Conservation (phyloP, 148 eudicot genomes). For the Drosera capensis region DNA sequence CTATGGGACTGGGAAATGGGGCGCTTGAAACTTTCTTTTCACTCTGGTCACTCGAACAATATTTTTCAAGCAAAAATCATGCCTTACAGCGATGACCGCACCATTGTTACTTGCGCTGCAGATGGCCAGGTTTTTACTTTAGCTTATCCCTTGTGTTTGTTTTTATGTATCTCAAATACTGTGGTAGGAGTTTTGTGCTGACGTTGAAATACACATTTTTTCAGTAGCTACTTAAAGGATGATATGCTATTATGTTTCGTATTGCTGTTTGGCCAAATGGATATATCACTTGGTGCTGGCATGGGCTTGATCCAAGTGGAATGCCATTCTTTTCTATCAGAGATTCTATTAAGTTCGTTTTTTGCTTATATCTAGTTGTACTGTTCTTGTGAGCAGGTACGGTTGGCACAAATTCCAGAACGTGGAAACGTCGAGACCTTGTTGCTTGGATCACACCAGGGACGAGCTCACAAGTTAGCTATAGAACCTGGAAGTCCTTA, state of each 20-base stretch:
- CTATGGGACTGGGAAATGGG: conserved; percentile 62
- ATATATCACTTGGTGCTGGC: no score
- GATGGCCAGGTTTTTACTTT: conserved; percentile 58
- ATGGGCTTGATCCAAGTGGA: no score
- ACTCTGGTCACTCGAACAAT: conserved; percentile 59
- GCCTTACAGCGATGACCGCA: conserved; percentile 65
- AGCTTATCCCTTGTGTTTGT: background rate
- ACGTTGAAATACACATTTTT: no score
- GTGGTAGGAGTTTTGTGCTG: background rate
- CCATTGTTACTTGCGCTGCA: conserved; percentile 51
- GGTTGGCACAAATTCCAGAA: conserved; percentile 42
- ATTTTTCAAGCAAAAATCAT: conserved; percentile 60
- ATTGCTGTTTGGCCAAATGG: no score
- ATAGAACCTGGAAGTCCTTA: conserved; percentile 76
- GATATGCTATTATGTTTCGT: no score
- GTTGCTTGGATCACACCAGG: conserved; percentile 55
- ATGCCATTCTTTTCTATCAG: background rate
- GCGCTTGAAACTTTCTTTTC: conserved; percentile 27
- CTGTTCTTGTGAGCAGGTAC: conserved; percentile 36
- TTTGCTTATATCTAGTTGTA: conserved; percentile 1
- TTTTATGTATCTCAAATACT: background rate
- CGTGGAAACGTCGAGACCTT: conserved; percentile 44
- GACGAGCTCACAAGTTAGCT: conserved; percentile 57
- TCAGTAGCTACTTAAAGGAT: no score
- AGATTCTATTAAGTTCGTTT: no score